phyloP scores from a whole-genome alignment of 192 early-diverging fungal species.

The Podila epicladia region DNA sequence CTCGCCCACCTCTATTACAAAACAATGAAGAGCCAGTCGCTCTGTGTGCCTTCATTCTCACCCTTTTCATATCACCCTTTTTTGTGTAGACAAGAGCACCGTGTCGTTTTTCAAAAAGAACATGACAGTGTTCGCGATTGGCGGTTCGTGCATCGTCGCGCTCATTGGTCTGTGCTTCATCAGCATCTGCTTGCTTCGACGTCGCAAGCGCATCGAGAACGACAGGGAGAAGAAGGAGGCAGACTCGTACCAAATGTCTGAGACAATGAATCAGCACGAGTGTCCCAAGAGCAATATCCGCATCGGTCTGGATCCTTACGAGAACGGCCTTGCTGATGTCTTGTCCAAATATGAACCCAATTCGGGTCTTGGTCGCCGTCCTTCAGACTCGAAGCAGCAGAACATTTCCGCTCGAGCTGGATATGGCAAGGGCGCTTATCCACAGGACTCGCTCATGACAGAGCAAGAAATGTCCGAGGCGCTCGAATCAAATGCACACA shows the following conservation, averaged over 20 bases:
- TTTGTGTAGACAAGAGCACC: slow-evolving; percentile 9
- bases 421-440: slow-evolving; percentile 1
- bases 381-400: neutral
- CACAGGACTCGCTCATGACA: slow-evolving; percentile 24
- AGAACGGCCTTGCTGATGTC: slow-evolving; percentile 4
- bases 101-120: slow-evolving; percentile 27
- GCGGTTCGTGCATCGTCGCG: slow-evolving; percentile 3
- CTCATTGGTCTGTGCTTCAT: slow-evolving; percentile 23
- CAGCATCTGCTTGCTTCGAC: slow-evolving; percentile 18
- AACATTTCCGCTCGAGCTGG: neutral
- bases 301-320: slow-evolving; percentile 29
- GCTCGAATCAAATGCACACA: slow-evolving; percentile 5
- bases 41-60: neutral
- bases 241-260: slow-evolving; percentile 29
- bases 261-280: slow-evolving; percentile 7
- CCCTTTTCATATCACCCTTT: neutral
- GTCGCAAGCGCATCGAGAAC: slow-evolving; percentile 1
- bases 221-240: slow-evolving; percentile 15
- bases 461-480: slow-evolving; percentile 32
- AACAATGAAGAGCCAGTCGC: neutral
- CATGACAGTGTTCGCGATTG: slow-evolving; percentile 10
- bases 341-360: slow-evolving; percentile 7
- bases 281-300: slow-evolving; percentile 26
- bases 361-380: neutral
- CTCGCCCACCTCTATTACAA: neutral